A percentile compares a stretch with the other conserved stretches of the same genome.
These are phyloP conservation scores for Pleurotus ostreatus DNA, from an alignment of 768 basidiomycete genomes.

Conservation along the genomic window DNA sequence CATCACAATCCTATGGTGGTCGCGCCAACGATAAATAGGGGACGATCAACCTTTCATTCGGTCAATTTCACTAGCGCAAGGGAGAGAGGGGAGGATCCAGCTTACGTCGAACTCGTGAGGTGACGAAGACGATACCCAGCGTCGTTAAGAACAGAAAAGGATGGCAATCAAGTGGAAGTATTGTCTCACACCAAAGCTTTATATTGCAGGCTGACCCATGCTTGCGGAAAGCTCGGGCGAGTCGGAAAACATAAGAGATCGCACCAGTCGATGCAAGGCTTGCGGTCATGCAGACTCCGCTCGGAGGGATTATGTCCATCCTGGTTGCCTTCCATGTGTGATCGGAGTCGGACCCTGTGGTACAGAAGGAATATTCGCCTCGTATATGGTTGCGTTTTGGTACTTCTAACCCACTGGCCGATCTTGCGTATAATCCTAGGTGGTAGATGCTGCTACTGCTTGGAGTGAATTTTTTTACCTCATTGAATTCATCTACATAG, in stretches of 20 bases:
- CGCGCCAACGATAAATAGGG: conserved; percentile 2
- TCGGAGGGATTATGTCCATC: conserved; percentile 8
- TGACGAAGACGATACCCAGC: conserved; percentile 9
- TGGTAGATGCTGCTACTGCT: no score
- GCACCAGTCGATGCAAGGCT: background rate
- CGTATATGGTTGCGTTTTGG: no score
- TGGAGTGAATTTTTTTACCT: no score
- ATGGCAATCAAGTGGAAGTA: conserved; percentile 2
- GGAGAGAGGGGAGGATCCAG: background rate
- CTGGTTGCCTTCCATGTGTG: background rate
- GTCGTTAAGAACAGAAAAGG: conserved; percentile 6
- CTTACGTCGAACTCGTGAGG: conserved; percentile 15
- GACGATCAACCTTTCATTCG: conserved; percentile 16
- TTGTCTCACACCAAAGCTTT: conserved; percentile 7
- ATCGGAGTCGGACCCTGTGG: background rate
- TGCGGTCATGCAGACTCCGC: conserved; percentile 1
- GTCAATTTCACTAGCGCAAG: background rate
- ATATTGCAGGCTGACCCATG: conserved; percentile 5
- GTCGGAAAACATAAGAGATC: conserved; percentile 6
- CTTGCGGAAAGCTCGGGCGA: conserved; percentile 5
- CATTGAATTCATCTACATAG: background rate
- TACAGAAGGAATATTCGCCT: background rate
- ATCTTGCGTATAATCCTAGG: no score
- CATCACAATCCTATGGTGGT: background rate
- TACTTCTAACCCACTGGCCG: no score